These are phyloP conservation scores for Phytophthora cactorum DNA, from an alignment of 352 stramenopile species.

Conservation along the genomic window DNA sequence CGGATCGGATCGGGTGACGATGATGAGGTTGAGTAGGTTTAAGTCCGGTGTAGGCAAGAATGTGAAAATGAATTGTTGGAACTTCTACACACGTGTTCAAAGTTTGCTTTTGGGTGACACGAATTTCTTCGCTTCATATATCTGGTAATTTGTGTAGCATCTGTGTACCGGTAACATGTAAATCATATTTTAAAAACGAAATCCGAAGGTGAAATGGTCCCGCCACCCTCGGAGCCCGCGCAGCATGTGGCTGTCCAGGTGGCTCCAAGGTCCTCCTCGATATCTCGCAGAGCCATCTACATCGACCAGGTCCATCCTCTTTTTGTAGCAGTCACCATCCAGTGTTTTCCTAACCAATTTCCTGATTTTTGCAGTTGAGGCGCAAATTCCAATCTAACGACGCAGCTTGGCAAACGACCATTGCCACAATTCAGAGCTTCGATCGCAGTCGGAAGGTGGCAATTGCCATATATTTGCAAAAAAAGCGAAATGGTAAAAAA, in stretches of 20 bases:
- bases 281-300: conserved; percentile 21
- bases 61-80: too few species aligned
- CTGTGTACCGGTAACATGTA: too few species aligned
- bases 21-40: too few species aligned
- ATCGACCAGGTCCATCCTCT: conserved; percentile 15
- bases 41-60: too few species aligned
- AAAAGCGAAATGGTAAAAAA: too few species aligned
- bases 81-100: too few species aligned
- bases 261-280: neutral
- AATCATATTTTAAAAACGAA: neutral
- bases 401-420: conserved; percentile 34
- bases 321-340: too few species aligned
- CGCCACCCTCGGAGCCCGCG: neutral
- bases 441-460: conserved; percentile 41
- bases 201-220: too few species aligned
- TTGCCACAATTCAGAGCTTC: conserved; percentile 45
- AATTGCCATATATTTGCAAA: neutral
- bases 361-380: conserved; percentile 13
- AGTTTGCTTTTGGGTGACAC: too few species aligned
- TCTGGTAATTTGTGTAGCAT: neutral
- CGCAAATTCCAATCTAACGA: conserved; percentile 36
- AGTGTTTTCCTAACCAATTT: neutral
- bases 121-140: neutral
- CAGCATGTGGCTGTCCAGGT: conserved; percentile 9
- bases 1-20: too few species aligned